Evolutionary conservation across 441 rosid genomes (phyloP).

Genomic region (Populus tomentosa): DNA sequence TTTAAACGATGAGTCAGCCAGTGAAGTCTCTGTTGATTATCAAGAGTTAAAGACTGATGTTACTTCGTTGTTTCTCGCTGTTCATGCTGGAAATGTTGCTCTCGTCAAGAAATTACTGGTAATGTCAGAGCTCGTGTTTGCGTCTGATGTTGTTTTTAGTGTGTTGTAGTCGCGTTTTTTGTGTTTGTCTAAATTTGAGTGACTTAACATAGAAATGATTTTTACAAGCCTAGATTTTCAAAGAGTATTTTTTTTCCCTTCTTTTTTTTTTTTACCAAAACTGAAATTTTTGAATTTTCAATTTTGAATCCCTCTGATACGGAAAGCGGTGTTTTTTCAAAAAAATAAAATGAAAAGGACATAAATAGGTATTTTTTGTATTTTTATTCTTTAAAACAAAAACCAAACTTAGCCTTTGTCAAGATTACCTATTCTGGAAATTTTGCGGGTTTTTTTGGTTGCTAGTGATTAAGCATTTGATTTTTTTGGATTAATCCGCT

Average conservation of each 20-base stretch:
- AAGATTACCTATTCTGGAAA: not conserved
- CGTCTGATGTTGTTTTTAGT: not conserved
- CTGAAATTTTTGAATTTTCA: not conserved
- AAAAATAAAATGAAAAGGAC: not conserved
- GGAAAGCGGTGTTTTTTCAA: not conserved
- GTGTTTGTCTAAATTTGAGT: not conserved
- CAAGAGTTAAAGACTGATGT: conserved; percentile 96
- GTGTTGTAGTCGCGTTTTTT: not conserved
- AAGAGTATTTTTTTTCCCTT: too few species aligned
- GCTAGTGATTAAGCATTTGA: not conserved
- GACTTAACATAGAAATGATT: too few species aligned
- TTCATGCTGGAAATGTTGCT: conserved; percentile 62
- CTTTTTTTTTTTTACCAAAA: too few species aligned
- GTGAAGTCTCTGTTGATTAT: conserved; percentile 57
- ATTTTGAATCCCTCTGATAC: not conserved
- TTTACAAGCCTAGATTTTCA: too few species aligned
- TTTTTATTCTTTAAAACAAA: not conserved
- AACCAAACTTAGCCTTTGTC: not conserved
- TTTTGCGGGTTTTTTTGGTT: not conserved
- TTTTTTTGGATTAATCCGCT: not conserved
- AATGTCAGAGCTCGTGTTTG: conserved; percentile 8
- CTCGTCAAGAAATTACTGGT: conserved; percentile 85
- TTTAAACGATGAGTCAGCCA: conserved; percentile 54
- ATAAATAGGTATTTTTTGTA: not conserved
- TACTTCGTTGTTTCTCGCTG: conserved; percentile 81